Percentiles rank a stretch among this genome's conserved stretches.
phyloP scores from a whole-genome alignment of 2,329 filamentous ascomycete genomes.

The Orbilia oligospora region DNA sequence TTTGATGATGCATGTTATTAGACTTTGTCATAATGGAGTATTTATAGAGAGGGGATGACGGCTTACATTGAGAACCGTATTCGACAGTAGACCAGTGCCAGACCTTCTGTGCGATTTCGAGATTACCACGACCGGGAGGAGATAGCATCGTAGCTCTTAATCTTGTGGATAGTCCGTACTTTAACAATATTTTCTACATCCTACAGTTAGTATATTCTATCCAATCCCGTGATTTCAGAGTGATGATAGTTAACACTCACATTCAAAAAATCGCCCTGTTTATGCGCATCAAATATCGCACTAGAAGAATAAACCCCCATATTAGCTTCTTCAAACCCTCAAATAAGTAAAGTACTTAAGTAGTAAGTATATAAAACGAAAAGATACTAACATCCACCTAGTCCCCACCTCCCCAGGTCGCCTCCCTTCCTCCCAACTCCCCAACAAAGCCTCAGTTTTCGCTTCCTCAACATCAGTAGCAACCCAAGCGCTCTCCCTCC shows the following conservation, averaged over 20 bases:
- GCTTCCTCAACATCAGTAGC: conserved; percentile 47
- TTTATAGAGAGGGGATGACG: not conserved
- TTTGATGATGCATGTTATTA: not conserved
- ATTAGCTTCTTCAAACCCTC: not conserved
- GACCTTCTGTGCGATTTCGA: conserved; percentile 69
- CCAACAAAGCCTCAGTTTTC: conserved; percentile 46
- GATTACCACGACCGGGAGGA: conserved; percentile 59
- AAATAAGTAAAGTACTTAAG: too few species aligned
- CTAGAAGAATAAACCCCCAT: conserved; percentile 9
- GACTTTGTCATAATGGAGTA: not conserved
- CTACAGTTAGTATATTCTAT: not conserved
- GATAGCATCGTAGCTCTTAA: conserved; percentile 58
- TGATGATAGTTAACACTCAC: conserved; percentile 7
- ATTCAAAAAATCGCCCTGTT: conserved; percentile 58
- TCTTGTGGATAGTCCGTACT: conserved; percentile 55
- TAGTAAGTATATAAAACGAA: not conserved
- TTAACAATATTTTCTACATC: conserved; percentile 47
- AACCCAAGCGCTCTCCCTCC: conserved; percentile 58
- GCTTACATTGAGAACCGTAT: conserved; percentile 70
- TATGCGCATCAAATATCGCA: conserved; percentile 58
- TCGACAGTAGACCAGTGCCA: conserved; percentile 73
- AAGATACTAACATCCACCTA: conserved; percentile 54
- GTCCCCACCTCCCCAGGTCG: conserved; percentile 53
- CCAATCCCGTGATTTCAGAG: not conserved
- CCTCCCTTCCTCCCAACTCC: conserved; percentile 49